Evolutionary conservation across 139 green algal genomes (phyloP).

Genomic region (Deuterostichococcus epilithicus): DNA sequence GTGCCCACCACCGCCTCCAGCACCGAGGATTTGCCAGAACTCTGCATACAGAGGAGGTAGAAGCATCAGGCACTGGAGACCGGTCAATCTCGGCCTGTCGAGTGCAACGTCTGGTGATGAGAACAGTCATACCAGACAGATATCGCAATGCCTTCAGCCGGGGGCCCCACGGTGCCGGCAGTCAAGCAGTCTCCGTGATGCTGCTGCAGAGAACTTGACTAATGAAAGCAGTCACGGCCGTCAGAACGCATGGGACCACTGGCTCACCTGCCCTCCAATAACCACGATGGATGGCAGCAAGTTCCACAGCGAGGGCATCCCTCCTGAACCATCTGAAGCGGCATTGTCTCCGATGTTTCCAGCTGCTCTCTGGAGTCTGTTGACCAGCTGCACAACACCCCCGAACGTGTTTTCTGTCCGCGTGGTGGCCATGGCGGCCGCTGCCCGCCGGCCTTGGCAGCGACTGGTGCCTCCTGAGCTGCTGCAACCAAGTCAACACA

Average conservation of each 20-base stretch:
- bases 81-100: too few relatives aligned
- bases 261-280: slow-evolving; percentile 78
- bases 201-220: too few relatives aligned
- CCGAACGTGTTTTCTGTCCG: not conserved
- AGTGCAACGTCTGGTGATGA: not conserved
- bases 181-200: too few relatives aligned
- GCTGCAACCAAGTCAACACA: not conserved
- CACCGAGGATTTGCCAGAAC: slow-evolving; percentile 90
- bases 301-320: slow-evolving; percentile 70
- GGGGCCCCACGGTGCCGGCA: too few relatives aligned
- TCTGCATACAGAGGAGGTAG: slow-evolving; percentile 67
- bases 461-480: not conserved
- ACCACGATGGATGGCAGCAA: slow-evolving; percentile 88
- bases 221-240: too few relatives aligned
- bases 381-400: slow-evolving; percentile 38
- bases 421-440: not conserved
- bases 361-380: slow-evolving; percentile 41
- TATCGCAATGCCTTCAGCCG: too few relatives aligned
- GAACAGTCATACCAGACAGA: too few relatives aligned
- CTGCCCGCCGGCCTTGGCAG: not conserved
- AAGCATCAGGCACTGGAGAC: too few relatives aligned
- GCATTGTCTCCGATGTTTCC: slow-evolving; percentile 46
- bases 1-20: slow-evolving; percentile 92
- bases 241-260: not conserved
- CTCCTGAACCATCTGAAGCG: slow-evolving; percentile 18